Percentiles rank a stretch among this genome's conserved stretches.
These are phyloP conservation scores for Linanthus parryae DNA, from an alignment of 148 eudicot species.

Conservation along the genomic window DNA sequence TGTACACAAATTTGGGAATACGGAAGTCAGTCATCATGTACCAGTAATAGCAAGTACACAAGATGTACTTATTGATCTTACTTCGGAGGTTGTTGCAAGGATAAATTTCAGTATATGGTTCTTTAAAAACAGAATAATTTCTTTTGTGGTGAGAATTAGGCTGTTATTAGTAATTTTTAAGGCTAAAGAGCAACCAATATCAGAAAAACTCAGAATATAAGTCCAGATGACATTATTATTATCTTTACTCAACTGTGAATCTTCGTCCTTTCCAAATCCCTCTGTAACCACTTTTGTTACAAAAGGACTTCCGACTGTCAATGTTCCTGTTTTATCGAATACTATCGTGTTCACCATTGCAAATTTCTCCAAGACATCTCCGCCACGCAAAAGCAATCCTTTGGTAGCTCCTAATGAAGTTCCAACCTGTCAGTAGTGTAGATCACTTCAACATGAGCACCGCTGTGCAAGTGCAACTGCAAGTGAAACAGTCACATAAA, in stretches of 20 bases:
- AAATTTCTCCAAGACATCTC: constrained; percentile 81
- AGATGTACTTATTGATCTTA: too few species aligned
- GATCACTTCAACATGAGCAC: constrained; percentile 1
- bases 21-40: too few species aligned
- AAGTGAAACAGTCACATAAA: not conserved
- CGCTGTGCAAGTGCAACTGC: not conserved
- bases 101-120: too few species aligned
- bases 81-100: too few species aligned
- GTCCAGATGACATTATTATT: too few species aligned
- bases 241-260: constrained; percentile 37
- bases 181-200: too few species aligned
- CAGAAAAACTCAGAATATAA: too few species aligned
- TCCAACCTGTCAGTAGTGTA: constrained; percentile 48
- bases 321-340: constrained; percentile 94
- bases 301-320: constrained; percentile 86
- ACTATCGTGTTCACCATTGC: constrained; percentile 71
- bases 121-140: too few species aligned
- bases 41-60: too few species aligned
- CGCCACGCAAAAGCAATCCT: constrained; percentile 95
- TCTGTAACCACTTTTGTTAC: constrained; percentile 72
- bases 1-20: too few species aligned
- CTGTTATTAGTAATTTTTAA: too few species aligned
- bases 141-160: too few species aligned
- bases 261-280: constrained; percentile 21
- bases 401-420: constrained; percentile 94